These are phyloP conservation scores for Malus sylvestris DNA, from an alignment of 306 rosid species.

Conservation along the genomic window DNA sequence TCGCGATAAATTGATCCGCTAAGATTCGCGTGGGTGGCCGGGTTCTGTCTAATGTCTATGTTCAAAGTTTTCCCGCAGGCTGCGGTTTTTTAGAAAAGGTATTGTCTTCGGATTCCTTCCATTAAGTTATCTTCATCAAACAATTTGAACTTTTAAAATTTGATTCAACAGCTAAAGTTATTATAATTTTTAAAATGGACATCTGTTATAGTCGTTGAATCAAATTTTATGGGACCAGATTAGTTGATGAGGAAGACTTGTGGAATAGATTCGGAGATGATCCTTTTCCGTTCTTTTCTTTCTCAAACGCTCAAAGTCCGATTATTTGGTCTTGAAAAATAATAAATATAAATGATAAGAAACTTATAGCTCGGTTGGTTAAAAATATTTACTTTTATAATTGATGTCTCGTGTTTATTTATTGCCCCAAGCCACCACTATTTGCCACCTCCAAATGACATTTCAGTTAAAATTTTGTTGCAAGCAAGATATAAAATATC, in stretches of 20 bases:
- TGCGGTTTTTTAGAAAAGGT: too few species aligned
- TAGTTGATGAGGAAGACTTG: too few species aligned
- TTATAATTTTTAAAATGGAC: too few species aligned
- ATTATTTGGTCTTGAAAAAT: background rate
- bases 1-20: conserved; percentile 2
- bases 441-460: too few species aligned
- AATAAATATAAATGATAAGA: background rate
- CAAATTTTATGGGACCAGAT: fast-evolving
- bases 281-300: background rate
- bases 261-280: too few species aligned
- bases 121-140: fast-evolving
- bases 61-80: background rate
- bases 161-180: too few species aligned
- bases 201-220: fast-evolving
- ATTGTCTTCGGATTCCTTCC: fast-evolving
- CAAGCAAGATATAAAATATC: too few species aligned
- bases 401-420: too few species aligned
- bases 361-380: too few species aligned
- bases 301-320: background rate
- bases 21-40: conserved; percentile 11
- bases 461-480: too few species aligned
- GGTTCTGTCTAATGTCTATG: background rate
- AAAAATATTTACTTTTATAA: too few species aligned
- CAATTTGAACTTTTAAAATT: fast-evolving
- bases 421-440: too few species aligned